phyloP scores from a whole-genome alignment of 129 eudicot species.

The Saposhnikovia divaricata region DNA sequence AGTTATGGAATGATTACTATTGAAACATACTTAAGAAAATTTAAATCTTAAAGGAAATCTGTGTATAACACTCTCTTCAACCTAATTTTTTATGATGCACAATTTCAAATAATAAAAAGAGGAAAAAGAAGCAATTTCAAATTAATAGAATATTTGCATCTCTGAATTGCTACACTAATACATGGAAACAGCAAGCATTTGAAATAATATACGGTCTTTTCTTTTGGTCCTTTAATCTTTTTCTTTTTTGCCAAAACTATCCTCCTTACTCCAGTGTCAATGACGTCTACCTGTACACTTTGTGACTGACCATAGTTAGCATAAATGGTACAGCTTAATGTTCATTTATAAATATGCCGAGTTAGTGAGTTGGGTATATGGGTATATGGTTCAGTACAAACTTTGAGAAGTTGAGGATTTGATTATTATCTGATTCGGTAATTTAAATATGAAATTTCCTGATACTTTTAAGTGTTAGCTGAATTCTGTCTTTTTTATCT shows the following conservation, averaged over 20 bases:
- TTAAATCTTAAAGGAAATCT: not conserved
- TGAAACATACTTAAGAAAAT: not conserved
- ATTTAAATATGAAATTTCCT: not conserved
- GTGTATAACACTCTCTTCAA: not conserved
- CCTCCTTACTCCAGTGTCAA: no score
- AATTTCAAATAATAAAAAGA: no score
- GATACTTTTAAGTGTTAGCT: not conserved
- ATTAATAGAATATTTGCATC: no score
- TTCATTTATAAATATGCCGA: not conserved
- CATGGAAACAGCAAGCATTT: not conserved
- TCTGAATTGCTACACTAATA: not conserved
- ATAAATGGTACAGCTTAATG: no score
- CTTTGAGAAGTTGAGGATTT: not conserved
- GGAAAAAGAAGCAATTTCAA: not conserved
- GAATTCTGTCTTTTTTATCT: not conserved
- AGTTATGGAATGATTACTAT: not conserved
- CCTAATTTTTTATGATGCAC: not conserved
- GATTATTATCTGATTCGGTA: not conserved
- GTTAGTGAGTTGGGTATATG: not conserved
- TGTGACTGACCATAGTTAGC: not conserved
- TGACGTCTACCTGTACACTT: no score
- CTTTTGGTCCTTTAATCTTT: no score
- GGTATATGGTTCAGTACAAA: not conserved
- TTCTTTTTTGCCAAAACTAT: no score
- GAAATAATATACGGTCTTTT: no score